Evolutionary conservation across 1,284 basidiomycete species (phyloP), one percentile per base, ranked within the genome.

Genomic region (Schizopora paradoxa): DNA sequence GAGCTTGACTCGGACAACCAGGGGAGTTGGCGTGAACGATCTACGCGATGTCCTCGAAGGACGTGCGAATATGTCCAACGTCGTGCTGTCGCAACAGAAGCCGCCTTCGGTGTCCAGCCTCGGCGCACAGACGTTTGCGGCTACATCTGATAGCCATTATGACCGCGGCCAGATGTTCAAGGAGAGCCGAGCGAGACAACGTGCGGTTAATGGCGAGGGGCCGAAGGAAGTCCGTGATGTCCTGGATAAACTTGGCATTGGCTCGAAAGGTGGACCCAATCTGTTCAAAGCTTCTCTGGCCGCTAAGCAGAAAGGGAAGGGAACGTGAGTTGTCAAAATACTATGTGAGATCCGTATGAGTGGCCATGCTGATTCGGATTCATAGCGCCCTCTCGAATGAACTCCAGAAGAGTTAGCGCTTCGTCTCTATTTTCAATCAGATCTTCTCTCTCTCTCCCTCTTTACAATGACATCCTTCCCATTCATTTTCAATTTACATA

Each of bases 31-130:
- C 22, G 90, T 94, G 10, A 81, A 77, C 1, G 90, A 93, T 59
- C 72, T 94, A 35, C 74, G 90, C 43, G 89, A 92, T 55, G 91
- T 91, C 6, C 67, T 94, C 2, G 88, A 89, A 66, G 86, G 86
- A 14, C 78, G 86, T 31, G 79, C 75, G 54, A 85, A 82, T 56
- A 76, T 84, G 73, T 90, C 87, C 4, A 89, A 85, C 59, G 73
- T 84, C 21, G 77, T 79, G 16, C 66, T 88, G 28, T 33, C 41
- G 16, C 49, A 47, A 27, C 73, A 60, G 18, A 72, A 71, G 14
- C 73, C 80, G 7, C 75, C 82, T 18, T 88, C 86, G 10, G 67
- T 86, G 43, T 86, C 86, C 28, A 88, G 86, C 2, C 69, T 86
- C 36, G 82, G 88, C 73, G 77, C 5, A 76, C 74, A 25, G 62